Percentiles rank a stretch among this genome's conserved stretches.
phyloP scores from a whole-genome alignment of 2,329 filamentous ascomycete genomes.

The Verticillium zaregamsianum region DNA sequence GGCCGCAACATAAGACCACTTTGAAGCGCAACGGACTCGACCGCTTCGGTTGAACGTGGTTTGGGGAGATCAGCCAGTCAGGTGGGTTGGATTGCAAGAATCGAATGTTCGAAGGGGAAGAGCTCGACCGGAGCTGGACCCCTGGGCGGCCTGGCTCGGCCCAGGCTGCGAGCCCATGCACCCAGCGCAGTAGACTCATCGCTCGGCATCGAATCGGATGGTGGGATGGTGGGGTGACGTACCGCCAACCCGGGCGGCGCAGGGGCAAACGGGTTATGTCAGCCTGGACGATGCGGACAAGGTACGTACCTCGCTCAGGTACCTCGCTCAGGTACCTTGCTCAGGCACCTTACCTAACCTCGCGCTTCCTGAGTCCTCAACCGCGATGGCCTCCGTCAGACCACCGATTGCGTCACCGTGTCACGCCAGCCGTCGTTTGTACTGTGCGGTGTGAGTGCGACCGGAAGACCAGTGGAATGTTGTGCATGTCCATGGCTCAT shows the following conservation, averaged over 20 bases:
- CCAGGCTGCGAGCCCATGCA: neutral
- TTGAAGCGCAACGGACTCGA: neutral
- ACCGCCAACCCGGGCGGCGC: neutral
- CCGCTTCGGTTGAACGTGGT: neutral
- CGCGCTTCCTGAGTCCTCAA: too few relatives aligned
- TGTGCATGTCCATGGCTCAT: too few relatives aligned
- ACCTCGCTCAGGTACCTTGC: too few relatives aligned
- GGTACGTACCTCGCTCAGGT: too few relatives aligned
- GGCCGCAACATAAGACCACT: constrained; percentile 5
- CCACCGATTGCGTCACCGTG: too few relatives aligned
- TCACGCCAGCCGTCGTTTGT: too few relatives aligned
- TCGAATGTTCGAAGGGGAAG: constrained; percentile 3
- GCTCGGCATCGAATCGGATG: neutral
- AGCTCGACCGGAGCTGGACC: neutral
- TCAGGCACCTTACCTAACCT: too few relatives aligned
- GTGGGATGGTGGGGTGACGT: constrained; percentile 2
- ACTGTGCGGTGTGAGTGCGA: too few relatives aligned
- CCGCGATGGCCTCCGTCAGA: too few relatives aligned
- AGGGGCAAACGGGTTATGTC: too few relatives aligned
- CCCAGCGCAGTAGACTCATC: neutral
- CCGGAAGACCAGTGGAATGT: too few relatives aligned
- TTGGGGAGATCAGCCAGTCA: constrained; percentile 1
- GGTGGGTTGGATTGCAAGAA: constrained; percentile 2
- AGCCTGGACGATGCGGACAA: neutral
- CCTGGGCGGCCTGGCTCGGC: neutral